Evolutionary conservation across 1,284 basidiomycete genomes (phyloP), one percentile per base, ranked within the genome.

Genomic region (Clitocybe nebularis): DNA sequence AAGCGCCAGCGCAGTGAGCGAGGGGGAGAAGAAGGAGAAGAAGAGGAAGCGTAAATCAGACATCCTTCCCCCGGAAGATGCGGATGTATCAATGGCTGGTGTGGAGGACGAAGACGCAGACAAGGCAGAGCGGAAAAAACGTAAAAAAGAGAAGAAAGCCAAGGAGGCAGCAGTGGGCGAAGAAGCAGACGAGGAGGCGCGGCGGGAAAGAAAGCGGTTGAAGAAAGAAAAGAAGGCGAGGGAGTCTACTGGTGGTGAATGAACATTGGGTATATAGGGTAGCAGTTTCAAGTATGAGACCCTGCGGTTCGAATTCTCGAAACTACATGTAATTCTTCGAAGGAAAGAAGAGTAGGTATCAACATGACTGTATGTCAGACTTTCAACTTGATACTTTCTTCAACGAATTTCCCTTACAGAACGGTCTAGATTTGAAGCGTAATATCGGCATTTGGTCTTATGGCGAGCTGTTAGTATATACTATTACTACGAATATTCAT

Each of bases 1-100:
- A 19, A 45, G 57, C 43, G 50, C 56, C 16, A 60, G 56, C 11
- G 66, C 67, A 40, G 52, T 70, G 44, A 74, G 72, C 52, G 66
- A 76, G 20, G 53, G 66, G 3, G 68, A 70, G 56, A 69, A 75
- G 47, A 80, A 84, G 59, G 81, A 84, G 58, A 89, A 86, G 64
- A 87, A 87, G 57, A 74, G 82, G 35, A 87, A 85, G 59, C 76
- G 80, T 26, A 83, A 85, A 58, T 81, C 81, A 9, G 84, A 87
- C 59, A 71, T 61, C 19, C 57, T 66, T 9, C 74, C 72, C 28
- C 60, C 57, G 1, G 69, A 74, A 26, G 45, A 48, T 9, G 48
- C 36, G 21, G 51, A 57, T 48, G 65, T 71, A 13, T 67, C 72
- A 5, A 70, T 74, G 61, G 64, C 56, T 26, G 64, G 53, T 16